phyloP scores from a whole-genome alignment of 2,329 filamentous ascomycete species.

The Coleophoma cylindrospora region DNA sequence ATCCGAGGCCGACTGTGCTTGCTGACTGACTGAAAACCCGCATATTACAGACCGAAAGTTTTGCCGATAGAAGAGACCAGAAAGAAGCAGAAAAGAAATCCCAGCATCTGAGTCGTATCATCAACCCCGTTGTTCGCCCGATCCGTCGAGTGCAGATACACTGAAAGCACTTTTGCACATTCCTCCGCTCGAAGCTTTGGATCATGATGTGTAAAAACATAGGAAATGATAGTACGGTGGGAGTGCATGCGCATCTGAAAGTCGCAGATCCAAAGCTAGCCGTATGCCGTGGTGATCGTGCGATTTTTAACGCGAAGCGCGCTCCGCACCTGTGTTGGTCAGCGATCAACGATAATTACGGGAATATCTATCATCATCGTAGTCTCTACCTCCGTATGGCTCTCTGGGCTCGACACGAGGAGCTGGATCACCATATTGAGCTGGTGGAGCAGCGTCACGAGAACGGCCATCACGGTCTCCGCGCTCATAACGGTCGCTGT shows the following conservation, averaged over 20 bases:
- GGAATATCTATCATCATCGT: constrained; percentile 27
- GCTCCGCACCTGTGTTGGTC: constrained; percentile 28
- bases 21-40: constrained; percentile 17
- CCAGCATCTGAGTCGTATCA: constrained; percentile 23
- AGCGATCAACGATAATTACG: constrained; percentile 30
- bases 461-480: constrained; percentile 39
- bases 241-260: constrained; percentile 30
- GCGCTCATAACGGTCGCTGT: constrained; percentile 36
- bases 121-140: constrained; percentile 21
- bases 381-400: constrained; percentile 35
- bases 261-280: constrained; percentile 28
- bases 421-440: constrained; percentile 36
- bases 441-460: constrained; percentile 32
- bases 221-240: constrained; percentile 22
- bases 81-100: constrained; percentile 27
- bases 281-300: constrained; percentile 25
- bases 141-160: constrained; percentile 23
- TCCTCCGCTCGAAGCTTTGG: constrained; percentile 28
- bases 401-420: constrained; percentile 37
- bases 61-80: constrained; percentile 22
- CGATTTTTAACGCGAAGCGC: constrained; percentile 30
- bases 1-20: constrained; percentile 17
- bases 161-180: constrained; percentile 23
- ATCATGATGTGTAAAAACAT: constrained; percentile 26
- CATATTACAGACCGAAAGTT: constrained; percentile 26